Evolutionary conservation across 148 eudicot genomes (phyloP), one percentile per base, ranked within the genome.

Genomic region (Rhododendron ferrugineum): DNA sequence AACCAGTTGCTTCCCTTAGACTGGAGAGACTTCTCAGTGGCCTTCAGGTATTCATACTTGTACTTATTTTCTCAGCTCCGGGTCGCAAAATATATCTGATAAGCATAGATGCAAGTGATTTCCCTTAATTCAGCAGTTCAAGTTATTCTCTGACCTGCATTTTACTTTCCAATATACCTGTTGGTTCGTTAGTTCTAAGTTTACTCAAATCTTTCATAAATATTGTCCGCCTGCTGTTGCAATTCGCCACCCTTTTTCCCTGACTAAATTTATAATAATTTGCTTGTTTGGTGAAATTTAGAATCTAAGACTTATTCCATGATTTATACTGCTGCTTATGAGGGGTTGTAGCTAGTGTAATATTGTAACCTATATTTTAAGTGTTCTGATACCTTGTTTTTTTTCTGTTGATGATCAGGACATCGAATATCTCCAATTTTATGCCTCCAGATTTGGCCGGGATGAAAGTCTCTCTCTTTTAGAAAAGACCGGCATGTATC

Each of bases 21-120:
- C 88, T 97, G 66, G 99, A 97, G 90, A 94, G 99, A 82, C 98
- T 97, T 87, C 87, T 95, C 60, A 97, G 98, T 89, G 99, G 99
- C 80, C 91, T 97, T 89, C 99, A 97, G 98, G 99, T 97, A 91
- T 78, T 64, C 68, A 23, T 16, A 2, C 40, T 13, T 3, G 3
- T 11, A 58, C 58, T 74, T 86, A 36, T 46, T 58, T 32, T 66
- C 36, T 20, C 26, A 23, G 60, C 82, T 54, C 28, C 70, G 8
- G 16, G 42, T 68, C 3, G 42, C 62, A 14, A 83, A 22, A 42
- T 40, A 62, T 23, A 23, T 68, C 50, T 42, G 20, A 79, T 3
- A 16, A 50, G 5, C 28, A 26, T 11, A 46, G 32, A 78, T n/a
- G 56, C 32, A 46, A 78, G 52, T 44, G 56, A 44, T 10, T 46